phyloP scores from a whole-genome alignment of 139 green algal species.

The Protoeuglena noctilucae region DNA sequence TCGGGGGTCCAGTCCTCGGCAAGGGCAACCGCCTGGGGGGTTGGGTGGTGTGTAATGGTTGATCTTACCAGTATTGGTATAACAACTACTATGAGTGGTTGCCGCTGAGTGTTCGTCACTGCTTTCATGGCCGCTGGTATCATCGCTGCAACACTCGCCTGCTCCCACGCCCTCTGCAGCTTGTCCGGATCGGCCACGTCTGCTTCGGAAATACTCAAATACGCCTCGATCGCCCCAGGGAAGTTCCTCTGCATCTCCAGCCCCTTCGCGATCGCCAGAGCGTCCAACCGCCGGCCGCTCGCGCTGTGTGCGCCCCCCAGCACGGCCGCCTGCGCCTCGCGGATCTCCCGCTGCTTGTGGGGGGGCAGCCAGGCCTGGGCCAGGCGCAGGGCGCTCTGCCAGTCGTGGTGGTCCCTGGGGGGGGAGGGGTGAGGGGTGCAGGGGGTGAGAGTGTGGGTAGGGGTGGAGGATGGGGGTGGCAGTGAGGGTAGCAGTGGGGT shows the following conservation, averaged over 20 bases:
- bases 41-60: too few species aligned
- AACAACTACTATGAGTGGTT: not conserved
- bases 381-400: slow-evolving; percentile 58
- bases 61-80: slow-evolving; percentile 20
- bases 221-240: slow-evolving; percentile 53
- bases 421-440: too few species aligned
- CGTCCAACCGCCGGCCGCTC: slow-evolving; percentile 7
- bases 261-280: slow-evolving; percentile 27
- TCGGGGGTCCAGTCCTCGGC: slow-evolving; percentile 42
- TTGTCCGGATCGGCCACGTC: slow-evolving; percentile 27
- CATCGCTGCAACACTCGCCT: not conserved
- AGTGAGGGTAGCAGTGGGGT: too few species aligned
- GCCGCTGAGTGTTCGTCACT: slow-evolving; percentile 33
- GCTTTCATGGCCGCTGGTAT: not conserved
- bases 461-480: too few species aligned
- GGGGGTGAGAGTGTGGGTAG: too few species aligned
- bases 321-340: slow-evolving; percentile 13
- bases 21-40: slow-evolving; percentile 44
- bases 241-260: slow-evolving; percentile 40
- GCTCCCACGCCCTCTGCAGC: slow-evolving; percentile 28
- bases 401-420: too few species aligned
- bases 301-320: not conserved
- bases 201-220: slow-evolving; percentile 34
- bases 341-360: slow-evolving; percentile 28
- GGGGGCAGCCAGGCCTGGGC: slow-evolving; percentile 56